Evolutionary conservation across 768 basidiomycete genomes (phyloP).

Genomic region (Xerocomellus intermedius): DNA sequence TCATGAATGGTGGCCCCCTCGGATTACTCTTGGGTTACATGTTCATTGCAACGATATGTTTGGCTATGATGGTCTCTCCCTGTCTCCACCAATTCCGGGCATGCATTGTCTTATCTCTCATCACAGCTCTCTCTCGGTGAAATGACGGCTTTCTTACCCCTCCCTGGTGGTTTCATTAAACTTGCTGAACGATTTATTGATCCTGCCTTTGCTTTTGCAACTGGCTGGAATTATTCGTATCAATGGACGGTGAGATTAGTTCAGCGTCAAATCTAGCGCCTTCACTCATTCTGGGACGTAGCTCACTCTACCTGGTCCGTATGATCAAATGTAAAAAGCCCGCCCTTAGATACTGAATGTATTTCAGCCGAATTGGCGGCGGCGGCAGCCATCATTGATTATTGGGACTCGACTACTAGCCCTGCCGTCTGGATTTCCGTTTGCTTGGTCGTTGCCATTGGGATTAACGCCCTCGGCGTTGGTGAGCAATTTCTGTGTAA

Average conservation of each 20-base stretch:
- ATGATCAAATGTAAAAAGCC: background rate
- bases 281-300: background rate
- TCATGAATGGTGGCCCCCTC: background rate
- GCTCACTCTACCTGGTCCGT: background rate
- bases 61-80: background rate
- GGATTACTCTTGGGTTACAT: background rate
- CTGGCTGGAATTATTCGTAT: conserved; percentile 6
- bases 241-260: background rate
- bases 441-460: background rate
- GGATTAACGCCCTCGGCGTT: background rate
- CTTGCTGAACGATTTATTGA: conserved; percentile 4
- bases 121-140: conserved; percentile 2
- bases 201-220: conserved; percentile 4
- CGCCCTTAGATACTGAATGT: background rate
- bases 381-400: background rate
- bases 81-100: background rate
- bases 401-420: background rate
- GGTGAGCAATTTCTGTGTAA: background rate
- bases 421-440: conserved; percentile 1
- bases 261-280: background rate
- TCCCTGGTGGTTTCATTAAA: conserved; percentile 5
- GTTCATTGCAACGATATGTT: background rate
- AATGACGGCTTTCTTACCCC: background rate
- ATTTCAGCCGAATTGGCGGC: background rate
- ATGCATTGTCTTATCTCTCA: background rate